Evolutionary conservation across 768 basidiomycete genomes (phyloP), one percentile per base, ranked within the genome.

Genomic region (Amyloporia xantha): DNA sequence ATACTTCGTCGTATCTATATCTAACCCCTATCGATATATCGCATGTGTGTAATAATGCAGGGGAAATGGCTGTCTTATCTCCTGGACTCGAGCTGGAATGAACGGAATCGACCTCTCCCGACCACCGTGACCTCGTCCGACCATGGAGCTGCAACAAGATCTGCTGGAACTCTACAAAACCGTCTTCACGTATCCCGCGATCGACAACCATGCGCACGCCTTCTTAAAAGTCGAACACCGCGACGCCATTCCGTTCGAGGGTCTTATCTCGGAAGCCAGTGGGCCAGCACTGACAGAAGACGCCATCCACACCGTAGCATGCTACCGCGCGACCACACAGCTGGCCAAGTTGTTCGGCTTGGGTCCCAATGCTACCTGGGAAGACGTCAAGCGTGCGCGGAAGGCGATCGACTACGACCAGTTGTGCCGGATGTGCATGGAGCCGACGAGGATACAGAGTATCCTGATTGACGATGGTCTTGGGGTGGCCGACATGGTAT

Each of bases 171-270:
- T 58, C 21, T 53, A 43, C 12, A 45, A 47, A 5, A 28, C 48
- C 38, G 47, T 51, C 28, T 49, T 53, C 50, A 51, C 44, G 5
- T 74, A 69, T 43, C 83, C 82, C 17, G 78, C 77, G 0, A 84
- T 86, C 59, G 86, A 90, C 67, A 88, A 89, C 61, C 88, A 90
- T 59, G 83, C 86, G 0, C 88, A 90, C 58, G 82, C 86, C 1
- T 68, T 91, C 17, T 69, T 90, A 41, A 66, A 68, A 20, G 69
- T 66, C 5, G 65, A 66, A 17, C 58, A 76, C 46, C 74, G 81
- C 25, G 43, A 65, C 19, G 53, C 50, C 3, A 56, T 86, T 15
- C 73, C 80, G 0, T 76, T 88, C 52, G 82, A 89, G 50, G 79
- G 79, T 0, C 58, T 85, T 41, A 66, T 84, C 38, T 82, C 83